Conservation (phyloP, 163 green algal genomes). For the Scenedesmus sp. region DNA sequence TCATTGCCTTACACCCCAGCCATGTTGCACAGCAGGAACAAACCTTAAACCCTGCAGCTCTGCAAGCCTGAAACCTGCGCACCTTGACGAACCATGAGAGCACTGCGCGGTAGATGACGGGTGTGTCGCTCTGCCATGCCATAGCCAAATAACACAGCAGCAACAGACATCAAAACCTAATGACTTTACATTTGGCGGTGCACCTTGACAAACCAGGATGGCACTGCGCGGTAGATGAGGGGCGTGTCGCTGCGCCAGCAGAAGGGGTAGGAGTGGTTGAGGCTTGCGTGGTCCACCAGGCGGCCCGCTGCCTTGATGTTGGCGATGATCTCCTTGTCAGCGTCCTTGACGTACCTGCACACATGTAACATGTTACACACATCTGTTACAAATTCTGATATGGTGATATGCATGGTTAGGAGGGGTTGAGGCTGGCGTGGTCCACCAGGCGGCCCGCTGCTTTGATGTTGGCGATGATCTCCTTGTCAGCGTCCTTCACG, state of each 20-base stretch:
- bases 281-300: conserved; percentile 81
- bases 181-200: background rate
- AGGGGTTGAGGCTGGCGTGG: conserved; percentile 79
- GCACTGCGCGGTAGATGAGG: conserved; percentile 97
- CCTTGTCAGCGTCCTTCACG: conserved; percentile 96
- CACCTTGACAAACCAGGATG: conserved; percentile 95
- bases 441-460: conserved; percentile 87
- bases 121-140: too few relatives aligned
- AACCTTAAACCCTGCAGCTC: too few relatives aligned
- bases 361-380: background rate
- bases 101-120: too few relatives aligned
- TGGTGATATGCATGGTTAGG: background rate
- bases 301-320: conserved; percentile 85
- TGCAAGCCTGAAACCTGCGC: too few relatives aligned
- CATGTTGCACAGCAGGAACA: too few relatives aligned
- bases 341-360: conserved; percentile 86
- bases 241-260: conserved; percentile 99
- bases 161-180: background rate
- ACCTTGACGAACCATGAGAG: too few relatives aligned
- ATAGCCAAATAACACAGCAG: background rate
- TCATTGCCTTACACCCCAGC: too few relatives aligned
- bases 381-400: background rate
- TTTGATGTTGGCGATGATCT: conserved; percentile 92
- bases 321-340: conserved; percentile 96
- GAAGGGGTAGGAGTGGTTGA: conserved; percentile 97